Conservation (phyloP, 805 yeast genomes). For the Zygoascus flipseniorum region DNA sequence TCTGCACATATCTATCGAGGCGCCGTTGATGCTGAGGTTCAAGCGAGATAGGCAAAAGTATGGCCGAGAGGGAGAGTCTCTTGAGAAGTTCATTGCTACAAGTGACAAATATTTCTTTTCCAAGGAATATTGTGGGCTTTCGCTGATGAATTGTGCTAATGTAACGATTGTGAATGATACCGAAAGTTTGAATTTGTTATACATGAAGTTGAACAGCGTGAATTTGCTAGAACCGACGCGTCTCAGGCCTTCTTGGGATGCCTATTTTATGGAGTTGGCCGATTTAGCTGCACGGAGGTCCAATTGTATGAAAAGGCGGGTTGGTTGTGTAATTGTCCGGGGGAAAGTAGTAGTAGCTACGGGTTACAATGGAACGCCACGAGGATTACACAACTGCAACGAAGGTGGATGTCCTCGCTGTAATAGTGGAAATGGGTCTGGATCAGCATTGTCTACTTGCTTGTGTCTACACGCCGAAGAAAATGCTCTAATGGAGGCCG, state of each 20-base stretch:
- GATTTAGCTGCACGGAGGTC: constrained; percentile 87
- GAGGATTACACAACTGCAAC: constrained; percentile 79
- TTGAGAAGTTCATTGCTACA: constrained; percentile 32
- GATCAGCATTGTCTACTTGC: constrained; percentile 70
- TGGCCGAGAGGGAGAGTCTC: not conserved
- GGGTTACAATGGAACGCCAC: constrained; percentile 96
- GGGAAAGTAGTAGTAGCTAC: constrained; percentile 86
- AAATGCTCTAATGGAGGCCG: constrained; percentile 89
- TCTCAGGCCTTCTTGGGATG: constrained; percentile 90
- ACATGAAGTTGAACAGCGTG: constrained; percentile 32
- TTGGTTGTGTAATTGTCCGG: constrained; percentile 90
- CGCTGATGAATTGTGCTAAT: constrained; percentile 42
- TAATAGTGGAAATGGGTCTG: constrained; percentile 56
- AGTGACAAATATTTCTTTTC: constrained; percentile 29
- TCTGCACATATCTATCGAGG: constrained; percentile 68
- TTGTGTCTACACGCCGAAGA: constrained; percentile 96
- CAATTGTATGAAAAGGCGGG: constrained; percentile 95
- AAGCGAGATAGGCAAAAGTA: constrained; percentile 6
- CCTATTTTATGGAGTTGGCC: constrained; percentile 89
- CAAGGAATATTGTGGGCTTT: constrained; percentile 22
- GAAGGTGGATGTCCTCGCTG: constrained; percentile 95
- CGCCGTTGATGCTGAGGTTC: constrained; percentile 38
- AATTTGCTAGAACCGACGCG: constrained; percentile 46
- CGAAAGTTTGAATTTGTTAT: constrained; percentile 30
- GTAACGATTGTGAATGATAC: constrained; percentile 50